Conservation (phyloP, 208 protist species). For the Wallacemonas sp. region DNA sequence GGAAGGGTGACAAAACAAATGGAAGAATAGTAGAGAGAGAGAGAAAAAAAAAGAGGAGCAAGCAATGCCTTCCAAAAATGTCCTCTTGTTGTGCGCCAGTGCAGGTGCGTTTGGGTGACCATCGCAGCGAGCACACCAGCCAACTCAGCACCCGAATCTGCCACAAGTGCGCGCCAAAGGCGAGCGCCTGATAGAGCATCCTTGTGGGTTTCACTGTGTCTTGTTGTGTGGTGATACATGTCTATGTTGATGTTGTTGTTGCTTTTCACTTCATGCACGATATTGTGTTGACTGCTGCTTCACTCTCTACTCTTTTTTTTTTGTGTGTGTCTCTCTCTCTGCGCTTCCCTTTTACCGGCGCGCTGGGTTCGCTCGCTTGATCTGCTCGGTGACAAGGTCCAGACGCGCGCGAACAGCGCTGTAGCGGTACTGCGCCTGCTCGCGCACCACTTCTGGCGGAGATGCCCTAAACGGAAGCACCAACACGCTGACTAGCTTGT, state of each 20-base stretch:
- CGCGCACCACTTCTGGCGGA: slow-evolving; percentile 84
- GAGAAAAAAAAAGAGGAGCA: slow-evolving; percentile 11
- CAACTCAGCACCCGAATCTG: too few species aligned
- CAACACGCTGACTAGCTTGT: slow-evolving; percentile 95
- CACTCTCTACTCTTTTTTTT: too few species aligned
- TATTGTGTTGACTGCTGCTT: too few species aligned
- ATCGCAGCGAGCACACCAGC: background rate
- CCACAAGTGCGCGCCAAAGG: too few species aligned
- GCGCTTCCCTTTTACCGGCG: slow-evolving; percentile 22
- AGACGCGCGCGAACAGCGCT: slow-evolving; percentile 87
- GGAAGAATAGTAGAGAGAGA: background rate
- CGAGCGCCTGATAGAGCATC: too few species aligned
- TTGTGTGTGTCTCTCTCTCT: too few species aligned
- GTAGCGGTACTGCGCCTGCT: slow-evolving; percentile 93
- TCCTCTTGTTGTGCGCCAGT: background rate
- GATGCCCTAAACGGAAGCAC: slow-evolving; percentile 87
- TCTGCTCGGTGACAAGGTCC: slow-evolving; percentile 86
- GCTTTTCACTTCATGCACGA: too few species aligned
- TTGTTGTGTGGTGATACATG: slow-evolving; percentile 12
- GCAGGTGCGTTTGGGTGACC: background rate
- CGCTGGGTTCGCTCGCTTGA: slow-evolving; percentile 79
- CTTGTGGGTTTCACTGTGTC: background rate
- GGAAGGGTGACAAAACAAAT: slow-evolving; percentile 12
- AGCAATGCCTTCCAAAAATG: too few species aligned
- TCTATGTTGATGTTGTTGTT: slow-evolving; percentile 2